Evolutionary conservation across 2,329 filamentous ascomycete species (phyloP).

Genomic region (Penicillium sp.): DNA sequence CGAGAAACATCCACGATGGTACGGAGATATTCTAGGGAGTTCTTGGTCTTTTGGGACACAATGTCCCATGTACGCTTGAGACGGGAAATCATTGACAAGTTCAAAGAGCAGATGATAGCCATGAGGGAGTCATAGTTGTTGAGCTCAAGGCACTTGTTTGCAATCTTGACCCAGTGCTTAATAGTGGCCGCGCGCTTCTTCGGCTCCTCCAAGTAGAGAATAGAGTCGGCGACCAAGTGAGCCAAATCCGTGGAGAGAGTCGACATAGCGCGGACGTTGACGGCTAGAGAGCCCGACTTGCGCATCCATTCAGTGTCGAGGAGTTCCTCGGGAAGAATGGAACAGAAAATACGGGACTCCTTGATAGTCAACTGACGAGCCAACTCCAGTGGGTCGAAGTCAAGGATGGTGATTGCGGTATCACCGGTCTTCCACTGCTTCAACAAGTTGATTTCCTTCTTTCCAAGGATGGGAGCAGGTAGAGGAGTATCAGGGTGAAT

Average conservation of each 20-base stretch:
- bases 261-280: constrained; percentile 93
- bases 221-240: constrained; percentile 88
- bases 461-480: constrained; percentile 68
- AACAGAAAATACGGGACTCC: constrained; percentile 86
- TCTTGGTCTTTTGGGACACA: constrained; percentile 79
- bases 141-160: constrained; percentile 77
- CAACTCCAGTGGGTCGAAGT: constrained; percentile 87
- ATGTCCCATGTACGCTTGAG: constrained; percentile 89
- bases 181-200: constrained; percentile 89
- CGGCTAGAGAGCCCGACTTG: constrained; percentile 71
- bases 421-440: constrained; percentile 72
- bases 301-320: constrained; percentile 93
- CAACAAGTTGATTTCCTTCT: constrained; percentile 71
- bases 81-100: constrained; percentile 85
- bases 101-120: constrained; percentile 93
- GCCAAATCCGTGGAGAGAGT: constrained; percentile 87
- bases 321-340: constrained; percentile 87
- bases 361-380: constrained; percentile 90
- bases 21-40: constrained; percentile 73
- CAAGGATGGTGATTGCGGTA: constrained; percentile 70
- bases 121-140: constrained; percentile 96
- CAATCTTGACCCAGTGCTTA: constrained; percentile 98
- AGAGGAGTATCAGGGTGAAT: constrained; percentile 69
- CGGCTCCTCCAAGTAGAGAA: constrained; percentile 80
- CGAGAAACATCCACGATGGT: constrained; percentile 83